A percentile compares a stretch with the other conserved stretches of the same genome.
phyloP scores from a whole-genome alignment of 805 yeast genomes.

The Metschnikowia continentalis region DNA sequence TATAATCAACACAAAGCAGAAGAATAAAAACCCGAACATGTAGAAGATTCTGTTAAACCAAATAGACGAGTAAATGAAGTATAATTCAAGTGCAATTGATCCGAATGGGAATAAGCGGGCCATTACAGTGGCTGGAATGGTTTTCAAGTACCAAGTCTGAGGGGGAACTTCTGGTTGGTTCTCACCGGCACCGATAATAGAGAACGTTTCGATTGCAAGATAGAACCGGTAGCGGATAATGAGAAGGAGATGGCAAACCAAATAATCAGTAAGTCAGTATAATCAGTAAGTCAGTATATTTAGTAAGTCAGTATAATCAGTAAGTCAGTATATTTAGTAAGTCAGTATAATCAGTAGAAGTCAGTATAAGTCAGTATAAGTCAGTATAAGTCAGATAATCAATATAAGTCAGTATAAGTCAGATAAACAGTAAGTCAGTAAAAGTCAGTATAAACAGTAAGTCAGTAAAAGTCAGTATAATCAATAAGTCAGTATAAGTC shows the following conservation, averaged over 20 bases:
- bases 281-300: too few species aligned
- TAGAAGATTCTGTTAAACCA: constrained; percentile 94
- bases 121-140: constrained; percentile 60
- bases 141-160: constrained; percentile 79
- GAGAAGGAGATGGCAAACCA: constrained; percentile 90
- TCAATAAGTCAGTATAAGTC: too few species aligned
- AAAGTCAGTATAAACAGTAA: too few species aligned
- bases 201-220: constrained; percentile 64
- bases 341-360: too few species aligned
- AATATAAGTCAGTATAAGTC: too few species aligned
- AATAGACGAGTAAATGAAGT: constrained; percentile 82
- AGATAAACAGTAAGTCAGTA: too few species aligned
- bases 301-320: too few species aligned
- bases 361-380: too few species aligned
- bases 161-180: constrained; percentile 90
- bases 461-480: too few species aligned
- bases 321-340: too few species aligned
- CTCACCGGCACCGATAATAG: constrained; percentile 69
- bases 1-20: constrained; percentile 82
- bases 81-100: constrained; percentile 90
- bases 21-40: constrained; percentile 95
- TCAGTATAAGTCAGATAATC: too few species aligned
- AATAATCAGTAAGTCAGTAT: too few species aligned
- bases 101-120: constrained; percentile 95
- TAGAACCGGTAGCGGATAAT: constrained; percentile 75